Evolutionary conservation across 306 rosid genomes (phyloP).

Genomic region (Gastrolobium villosum): DNA sequence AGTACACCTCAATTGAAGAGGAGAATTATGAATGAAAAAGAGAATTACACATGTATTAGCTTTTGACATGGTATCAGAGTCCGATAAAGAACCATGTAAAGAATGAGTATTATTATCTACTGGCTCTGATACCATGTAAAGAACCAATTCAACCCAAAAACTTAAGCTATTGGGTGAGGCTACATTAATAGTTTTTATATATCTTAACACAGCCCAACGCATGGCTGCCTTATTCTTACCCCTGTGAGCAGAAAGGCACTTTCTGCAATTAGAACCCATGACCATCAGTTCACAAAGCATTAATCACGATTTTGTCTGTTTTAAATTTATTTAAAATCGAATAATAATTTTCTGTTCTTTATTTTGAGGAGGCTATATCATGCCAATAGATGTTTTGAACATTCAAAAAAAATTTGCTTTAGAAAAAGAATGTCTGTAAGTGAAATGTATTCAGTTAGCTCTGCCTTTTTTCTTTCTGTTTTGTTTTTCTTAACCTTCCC

Average conservation of each 20-base stretch:
- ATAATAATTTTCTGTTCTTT: not conserved
- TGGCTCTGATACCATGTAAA: too few relatives aligned
- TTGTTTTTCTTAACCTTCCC: not conserved
- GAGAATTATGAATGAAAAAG: too few relatives aligned
- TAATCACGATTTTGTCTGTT: not conserved
- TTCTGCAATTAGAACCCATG: slow-evolving; percentile 5
- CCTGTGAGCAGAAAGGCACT: not conserved
- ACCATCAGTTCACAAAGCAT: not conserved
- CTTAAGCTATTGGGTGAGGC: too few relatives aligned
- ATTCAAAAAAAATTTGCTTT: not conserved
- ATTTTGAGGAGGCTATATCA: slow-evolving; percentile 5
- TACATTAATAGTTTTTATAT: too few relatives aligned
- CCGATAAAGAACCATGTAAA: too few relatives aligned
- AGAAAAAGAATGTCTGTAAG: not conserved
- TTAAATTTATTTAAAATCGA: not conserved
- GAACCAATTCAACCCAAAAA: too few relatives aligned
- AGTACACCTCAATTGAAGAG: too few relatives aligned
- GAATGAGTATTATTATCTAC: too few relatives aligned
- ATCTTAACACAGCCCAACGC: too few relatives aligned
- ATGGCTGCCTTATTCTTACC: not conserved
- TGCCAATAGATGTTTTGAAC: not conserved
- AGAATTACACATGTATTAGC: too few relatives aligned
- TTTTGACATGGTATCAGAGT: too few relatives aligned
- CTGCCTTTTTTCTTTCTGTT: not conserved
- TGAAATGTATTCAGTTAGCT: slow-evolving; percentile 6